Evolutionary conservation across 2,329 filamentous ascomycete species (phyloP).

Genomic region (Fusarium verticillioides): DNA sequence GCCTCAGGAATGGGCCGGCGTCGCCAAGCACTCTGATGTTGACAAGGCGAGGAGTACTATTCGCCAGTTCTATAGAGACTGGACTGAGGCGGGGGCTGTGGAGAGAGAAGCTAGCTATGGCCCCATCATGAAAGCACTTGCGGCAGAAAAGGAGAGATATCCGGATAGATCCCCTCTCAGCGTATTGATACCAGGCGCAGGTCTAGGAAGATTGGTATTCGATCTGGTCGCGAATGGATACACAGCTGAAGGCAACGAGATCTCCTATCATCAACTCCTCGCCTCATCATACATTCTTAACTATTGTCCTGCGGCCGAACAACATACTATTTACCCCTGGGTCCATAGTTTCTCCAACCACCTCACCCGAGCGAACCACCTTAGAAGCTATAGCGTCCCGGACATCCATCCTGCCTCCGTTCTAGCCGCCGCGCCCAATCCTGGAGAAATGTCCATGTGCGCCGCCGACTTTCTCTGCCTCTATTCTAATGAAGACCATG

Average conservation of each 20-base stretch:
- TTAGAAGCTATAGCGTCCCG: constrained; percentile 78
- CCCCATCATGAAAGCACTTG: constrained; percentile 76
- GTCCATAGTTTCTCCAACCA: constrained; percentile 91
- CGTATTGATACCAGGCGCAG: constrained; percentile 89
- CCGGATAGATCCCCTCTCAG: constrained; percentile 59
- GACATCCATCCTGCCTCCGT: constrained; percentile 78
- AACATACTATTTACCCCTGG: constrained; percentile 86
- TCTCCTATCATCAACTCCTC: constrained; percentile 96
- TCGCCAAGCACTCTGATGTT: constrained; percentile 78
- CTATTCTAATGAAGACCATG: constrained; percentile 74
- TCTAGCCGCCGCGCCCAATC: constrained; percentile 53
- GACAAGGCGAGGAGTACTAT: constrained; percentile 94
- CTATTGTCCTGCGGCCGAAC: constrained; percentile 65
- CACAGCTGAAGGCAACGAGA: constrained; percentile 88
- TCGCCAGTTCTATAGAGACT: constrained; percentile 94
- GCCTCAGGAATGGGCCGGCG: constrained; percentile 73
- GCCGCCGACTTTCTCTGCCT: constrained; percentile 92
- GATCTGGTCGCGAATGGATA: constrained; percentile 82
- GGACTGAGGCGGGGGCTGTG: constrained; percentile 79
- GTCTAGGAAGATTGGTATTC: constrained; percentile 87
- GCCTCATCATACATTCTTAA: constrained; percentile 84
- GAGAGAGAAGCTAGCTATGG: constrained; percentile 84
- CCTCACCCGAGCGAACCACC: constrained; percentile 75
- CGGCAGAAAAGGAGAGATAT: constrained; percentile 54
- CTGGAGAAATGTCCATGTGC: constrained; percentile 88